A percentile compares a stretch with the other conserved stretches of the same genome.
phyloP scores from a whole-genome alignment of 208 protist genomes.

The Spongospora subterranea region DNA sequence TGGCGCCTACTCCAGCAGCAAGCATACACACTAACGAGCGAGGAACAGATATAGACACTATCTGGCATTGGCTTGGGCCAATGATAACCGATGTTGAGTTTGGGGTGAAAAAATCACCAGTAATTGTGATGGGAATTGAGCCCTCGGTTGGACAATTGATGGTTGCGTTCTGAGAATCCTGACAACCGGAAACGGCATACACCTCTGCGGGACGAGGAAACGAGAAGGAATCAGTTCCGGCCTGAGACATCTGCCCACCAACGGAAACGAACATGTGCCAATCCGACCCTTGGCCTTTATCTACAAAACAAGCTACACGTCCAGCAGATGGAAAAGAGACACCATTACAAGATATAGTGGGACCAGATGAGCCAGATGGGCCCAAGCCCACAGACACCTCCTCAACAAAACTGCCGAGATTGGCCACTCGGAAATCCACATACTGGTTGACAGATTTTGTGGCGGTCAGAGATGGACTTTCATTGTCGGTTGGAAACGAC shows the following conservation, averaged over 20 bases:
- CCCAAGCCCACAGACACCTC: neutral
- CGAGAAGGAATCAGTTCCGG: constrained; percentile 29
- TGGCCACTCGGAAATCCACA: neutral
- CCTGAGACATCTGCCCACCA: neutral
- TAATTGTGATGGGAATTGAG: neutral
- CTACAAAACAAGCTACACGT: neutral
- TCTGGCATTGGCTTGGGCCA: neutral
- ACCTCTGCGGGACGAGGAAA: neutral
- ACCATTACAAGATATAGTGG: neutral
- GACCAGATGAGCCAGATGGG: neutral
- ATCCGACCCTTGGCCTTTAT: neutral
- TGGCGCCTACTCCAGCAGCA: constrained; percentile 1
- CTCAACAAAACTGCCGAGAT: neutral
- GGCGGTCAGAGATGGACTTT: neutral
- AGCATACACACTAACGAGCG: neutral
- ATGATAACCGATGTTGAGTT: constrained; percentile 20
- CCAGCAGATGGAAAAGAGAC: neutral
- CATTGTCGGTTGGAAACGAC: neutral
- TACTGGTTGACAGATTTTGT: constrained; percentile 22
- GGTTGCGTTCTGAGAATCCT: neutral
- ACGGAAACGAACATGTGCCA: constrained; percentile 10
- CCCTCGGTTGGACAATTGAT: constrained; percentile 20
- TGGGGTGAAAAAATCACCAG: neutral
- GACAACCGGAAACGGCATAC: neutral
- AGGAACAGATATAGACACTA: neutral